Conservation (phyloP, 768 basidiomycete genomes). For the Amanita rubescens region DNA sequence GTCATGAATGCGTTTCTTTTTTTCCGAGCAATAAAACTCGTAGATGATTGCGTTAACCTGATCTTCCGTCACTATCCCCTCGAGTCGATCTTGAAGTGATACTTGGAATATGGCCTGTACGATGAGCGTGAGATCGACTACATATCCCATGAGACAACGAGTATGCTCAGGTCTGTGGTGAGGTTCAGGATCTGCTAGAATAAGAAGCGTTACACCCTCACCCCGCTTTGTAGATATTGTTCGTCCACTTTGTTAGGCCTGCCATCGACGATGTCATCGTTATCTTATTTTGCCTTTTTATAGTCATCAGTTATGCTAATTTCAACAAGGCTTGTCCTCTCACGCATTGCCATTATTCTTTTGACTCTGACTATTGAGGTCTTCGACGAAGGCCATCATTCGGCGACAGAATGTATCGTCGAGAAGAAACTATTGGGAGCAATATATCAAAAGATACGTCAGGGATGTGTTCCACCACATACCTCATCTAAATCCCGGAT, state of each 20-base stretch:
- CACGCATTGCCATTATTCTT: not conserved
- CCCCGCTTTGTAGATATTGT: not conserved
- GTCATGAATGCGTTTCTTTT: not conserved
- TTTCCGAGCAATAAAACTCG: not conserved
- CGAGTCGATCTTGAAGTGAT: not conserved
- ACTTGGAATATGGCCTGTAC: not conserved
- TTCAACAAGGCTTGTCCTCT: not conserved
- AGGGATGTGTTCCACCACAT: not conserved
- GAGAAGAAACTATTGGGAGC: not conserved
- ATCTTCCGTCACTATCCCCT: not conserved
- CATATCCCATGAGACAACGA: slow-evolving; percentile 3
- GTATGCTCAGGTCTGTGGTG: not conserved
- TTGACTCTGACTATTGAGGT: not conserved
- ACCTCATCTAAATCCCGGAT: not conserved
- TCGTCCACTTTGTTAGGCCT: not conserved
- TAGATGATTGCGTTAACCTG: not conserved
- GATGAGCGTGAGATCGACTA: slow-evolving; percentile 1
- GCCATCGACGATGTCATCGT: not conserved
- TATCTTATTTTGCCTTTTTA: not conserved
- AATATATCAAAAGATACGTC: not conserved
- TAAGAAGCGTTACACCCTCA: not conserved
- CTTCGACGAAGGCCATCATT: not conserved
- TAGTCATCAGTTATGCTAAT: not conserved
- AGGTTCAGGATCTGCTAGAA: not conserved
- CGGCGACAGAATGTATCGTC: not conserved